A percentile compares a stretch with the other conserved stretches of the same genome.
Conservation (phyloP, 169 alveolate genomes). For the Perkinsus chesapeaki region DNA sequence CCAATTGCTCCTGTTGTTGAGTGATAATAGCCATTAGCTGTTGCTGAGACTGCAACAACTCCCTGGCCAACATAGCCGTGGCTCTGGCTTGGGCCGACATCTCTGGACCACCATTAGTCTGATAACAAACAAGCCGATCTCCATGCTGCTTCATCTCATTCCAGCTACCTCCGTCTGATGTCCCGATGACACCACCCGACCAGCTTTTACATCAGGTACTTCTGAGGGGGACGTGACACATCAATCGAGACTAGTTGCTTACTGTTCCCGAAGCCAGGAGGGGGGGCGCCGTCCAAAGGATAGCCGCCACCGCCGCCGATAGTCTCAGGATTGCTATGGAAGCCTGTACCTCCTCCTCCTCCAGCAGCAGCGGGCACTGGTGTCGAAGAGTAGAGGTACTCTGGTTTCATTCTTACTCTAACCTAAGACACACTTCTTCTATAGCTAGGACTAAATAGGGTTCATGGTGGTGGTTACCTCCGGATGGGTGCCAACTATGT, state of each 20-base stretch:
- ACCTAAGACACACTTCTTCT: neutral
- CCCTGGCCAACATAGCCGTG: neutral
- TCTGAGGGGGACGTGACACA: too few relatives aligned
- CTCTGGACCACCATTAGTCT: neutral
- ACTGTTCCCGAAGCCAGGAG: too few relatives aligned
- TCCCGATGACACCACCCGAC: too few relatives aligned
- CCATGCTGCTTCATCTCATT: too few relatives aligned
- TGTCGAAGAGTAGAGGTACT: neutral
- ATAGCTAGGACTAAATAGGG: neutral
- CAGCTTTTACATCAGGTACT: too few relatives aligned
- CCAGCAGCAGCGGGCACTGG: neutral
- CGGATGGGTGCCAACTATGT: neutral
- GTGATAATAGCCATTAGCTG: neutral
- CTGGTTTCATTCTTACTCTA: neutral
- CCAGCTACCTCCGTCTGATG: too few relatives aligned
- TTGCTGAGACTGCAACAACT: neutral
- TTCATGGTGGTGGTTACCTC: neutral
- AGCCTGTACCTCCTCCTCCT: too few relatives aligned
- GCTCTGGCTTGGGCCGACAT: neutral
- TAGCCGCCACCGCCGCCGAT: too few relatives aligned
- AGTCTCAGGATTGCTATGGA: too few relatives aligned
- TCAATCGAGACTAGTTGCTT: too few relatives aligned
- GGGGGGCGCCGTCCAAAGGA: too few relatives aligned
- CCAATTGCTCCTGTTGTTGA: neutral
- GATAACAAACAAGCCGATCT: too few relatives aligned